Percentiles rank a stretch among this genome's conserved stretches.
Conservation (phyloP, 225 moss, liverwort and hornwort genomes). For the Ulota crispa region DNA sequence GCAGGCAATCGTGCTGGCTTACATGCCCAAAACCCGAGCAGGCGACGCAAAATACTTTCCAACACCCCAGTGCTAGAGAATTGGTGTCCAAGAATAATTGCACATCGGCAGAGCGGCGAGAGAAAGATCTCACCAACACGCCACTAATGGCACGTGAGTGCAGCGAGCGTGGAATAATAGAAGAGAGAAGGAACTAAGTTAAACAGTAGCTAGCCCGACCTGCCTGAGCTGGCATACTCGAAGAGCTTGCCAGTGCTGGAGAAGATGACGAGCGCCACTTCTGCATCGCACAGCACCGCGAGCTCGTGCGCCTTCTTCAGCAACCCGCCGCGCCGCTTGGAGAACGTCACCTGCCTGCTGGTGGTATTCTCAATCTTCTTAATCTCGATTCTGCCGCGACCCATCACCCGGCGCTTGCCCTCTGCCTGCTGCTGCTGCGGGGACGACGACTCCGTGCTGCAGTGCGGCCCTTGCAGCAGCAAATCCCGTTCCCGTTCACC, state of each 20-base stretch:
- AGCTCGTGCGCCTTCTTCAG: slow-evolving; percentile 61
- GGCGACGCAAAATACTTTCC: background rate
- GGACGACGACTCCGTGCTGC: slow-evolving; percentile 34
- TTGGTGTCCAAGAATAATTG: background rate
- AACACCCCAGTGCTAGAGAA: background rate
- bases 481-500: background rate
- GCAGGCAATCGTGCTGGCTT: background rate
- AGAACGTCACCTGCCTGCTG: slow-evolving; percentile 63
- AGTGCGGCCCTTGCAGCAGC: slow-evolving; percentile 5
- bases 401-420: slow-evolving; percentile 34
- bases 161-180: background rate
- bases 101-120: background rate
- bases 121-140: background rate
- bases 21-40: background rate
- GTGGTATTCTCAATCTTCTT: slow-evolving; percentile 69
- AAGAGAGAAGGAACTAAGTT: background rate
- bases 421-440: background rate
- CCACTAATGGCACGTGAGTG: background rate
- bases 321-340: slow-evolving; percentile 56
- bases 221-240: slow-evolving; percentile 63
- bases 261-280: slow-evolving; percentile 59
- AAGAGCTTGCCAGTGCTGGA: slow-evolving; percentile 63
- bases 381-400: slow-evolving; percentile 60
- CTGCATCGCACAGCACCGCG: slow-evolving; percentile 59
- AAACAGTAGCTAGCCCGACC: slow-evolving; percentile 14